Percentiles rank a stretch among this genome's conserved stretches.
Conservation (phyloP, 2,329 filamentous ascomycete species). For the Clarireedia monteithiana region DNA sequence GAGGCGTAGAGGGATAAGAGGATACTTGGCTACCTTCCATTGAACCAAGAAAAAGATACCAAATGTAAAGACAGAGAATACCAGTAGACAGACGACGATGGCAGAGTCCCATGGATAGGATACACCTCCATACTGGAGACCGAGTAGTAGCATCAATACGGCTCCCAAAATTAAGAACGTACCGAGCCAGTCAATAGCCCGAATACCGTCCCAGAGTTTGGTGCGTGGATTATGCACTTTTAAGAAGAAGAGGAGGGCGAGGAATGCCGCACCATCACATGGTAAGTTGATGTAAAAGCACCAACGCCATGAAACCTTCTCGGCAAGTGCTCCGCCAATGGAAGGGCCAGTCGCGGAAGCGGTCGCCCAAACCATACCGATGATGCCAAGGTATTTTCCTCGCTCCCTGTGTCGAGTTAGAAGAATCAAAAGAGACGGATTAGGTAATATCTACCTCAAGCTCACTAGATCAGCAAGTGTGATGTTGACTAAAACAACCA, state of each 20-base stretch:
- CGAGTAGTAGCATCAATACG: conserved; percentile 76
- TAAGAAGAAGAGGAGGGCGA: conserved; percentile 51
- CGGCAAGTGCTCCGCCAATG: not conserved
- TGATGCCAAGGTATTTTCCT: conserved; percentile 38
- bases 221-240: conserved; percentile 56
- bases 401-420: too few species aligned
- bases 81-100: conserved; percentile 67
- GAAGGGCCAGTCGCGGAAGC: conserved; percentile 52
- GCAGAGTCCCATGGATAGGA: conserved; percentile 62
- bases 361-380: conserved; percentile 56
- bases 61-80: conserved; percentile 56
- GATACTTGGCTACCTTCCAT: conserved; percentile 62
- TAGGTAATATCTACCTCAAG: conserved; percentile 28
- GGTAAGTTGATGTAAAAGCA: conserved; percentile 33
- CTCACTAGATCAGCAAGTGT: conserved; percentile 49
- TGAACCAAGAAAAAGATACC: conserved; percentile 64
- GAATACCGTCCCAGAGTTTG: conserved; percentile 48
- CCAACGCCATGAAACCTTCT: not conserved
- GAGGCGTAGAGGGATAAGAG: conserved; percentile 66
- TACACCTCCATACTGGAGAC: conserved; percentile 74
- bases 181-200: conserved; percentile 51
- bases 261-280: conserved; percentile 30
- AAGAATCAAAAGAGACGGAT: too few species aligned
- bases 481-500: not conserved
- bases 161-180: conserved; percentile 59